phyloP scores from a whole-genome alignment of 768 basidiomycete genomes.

The Amanita rimosa region DNA sequence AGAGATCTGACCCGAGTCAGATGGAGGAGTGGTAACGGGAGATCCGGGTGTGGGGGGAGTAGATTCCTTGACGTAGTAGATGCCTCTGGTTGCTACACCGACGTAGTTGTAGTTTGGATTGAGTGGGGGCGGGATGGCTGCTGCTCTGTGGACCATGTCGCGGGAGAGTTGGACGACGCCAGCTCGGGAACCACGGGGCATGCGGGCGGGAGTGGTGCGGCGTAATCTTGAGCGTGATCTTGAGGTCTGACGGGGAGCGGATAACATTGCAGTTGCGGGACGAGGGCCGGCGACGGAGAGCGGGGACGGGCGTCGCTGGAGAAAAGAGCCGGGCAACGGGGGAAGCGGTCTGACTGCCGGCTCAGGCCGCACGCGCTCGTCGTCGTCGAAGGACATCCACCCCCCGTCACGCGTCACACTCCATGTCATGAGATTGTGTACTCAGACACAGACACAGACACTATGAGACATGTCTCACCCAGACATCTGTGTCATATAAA shows the following conservation, averaged over 20 bases:
- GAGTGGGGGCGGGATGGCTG: neutral
- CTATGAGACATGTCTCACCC: too few relatives aligned
- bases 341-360: neutral
- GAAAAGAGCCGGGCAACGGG: neutral
- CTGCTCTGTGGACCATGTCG: neutral
- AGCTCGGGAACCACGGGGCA: neutral
- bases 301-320: neutral
- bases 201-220: neutral
- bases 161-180: conserved; percentile 3
- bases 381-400: neutral
- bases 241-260: neutral
- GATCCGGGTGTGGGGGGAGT: neutral
- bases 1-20: neutral
- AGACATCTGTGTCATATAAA: too few relatives aligned
- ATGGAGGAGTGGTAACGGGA: neutral
- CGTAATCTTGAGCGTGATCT: neutral
- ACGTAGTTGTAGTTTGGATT: conserved; percentile 1
- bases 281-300: too few relatives aligned
- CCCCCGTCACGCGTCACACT: neutral
- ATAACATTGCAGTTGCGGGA: too few relatives aligned
- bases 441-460: too few relatives aligned
- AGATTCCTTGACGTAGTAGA: neutral
- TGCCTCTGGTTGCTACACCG: neutral
- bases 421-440: too few relatives aligned
- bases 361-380: neutral